Evolutionary conservation across 305 asterid species (phyloP).

Genomic region (Caryopteris hybrid): DNA sequence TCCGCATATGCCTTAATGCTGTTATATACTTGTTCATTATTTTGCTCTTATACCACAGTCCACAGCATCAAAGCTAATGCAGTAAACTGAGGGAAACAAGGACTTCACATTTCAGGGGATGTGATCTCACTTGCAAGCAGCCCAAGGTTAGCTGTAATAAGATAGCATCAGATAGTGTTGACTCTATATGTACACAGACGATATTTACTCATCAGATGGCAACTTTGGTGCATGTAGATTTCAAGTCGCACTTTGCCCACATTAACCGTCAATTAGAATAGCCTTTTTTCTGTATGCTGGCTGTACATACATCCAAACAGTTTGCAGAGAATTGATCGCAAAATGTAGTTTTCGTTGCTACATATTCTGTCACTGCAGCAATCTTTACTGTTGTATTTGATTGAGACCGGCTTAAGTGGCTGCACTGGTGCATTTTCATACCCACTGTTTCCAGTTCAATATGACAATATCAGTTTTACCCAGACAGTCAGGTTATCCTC

Average conservation of each 20-base stretch:
- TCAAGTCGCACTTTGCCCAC: neutral
- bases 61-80: conserved; percentile 11
- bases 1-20: neutral
- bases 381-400: conserved; percentile 5
- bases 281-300: conserved; percentile 12
- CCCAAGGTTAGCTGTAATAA: neutral
- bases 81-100: conserved; percentile 1
- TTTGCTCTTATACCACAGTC: neutral
- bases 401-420: too few species aligned
- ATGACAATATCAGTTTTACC: neutral
- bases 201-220: neutral
- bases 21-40: conserved; percentile 2
- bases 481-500: neutral
- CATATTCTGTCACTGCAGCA: neutral
- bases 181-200: neutral
- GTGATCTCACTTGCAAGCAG: too few species aligned
- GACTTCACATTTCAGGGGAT: neutral
- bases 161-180: conserved; percentile 1
- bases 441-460: neutral
- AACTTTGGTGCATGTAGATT: neutral
- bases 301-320: conserved; percentile 9
- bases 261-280: neutral
- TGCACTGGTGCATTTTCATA: neutral
- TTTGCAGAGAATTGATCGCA: neutral
- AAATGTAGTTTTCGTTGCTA: neutral